Conservation (phyloP, 108 stramenopile genomes). For the Nitzschia sp. region DNA sequence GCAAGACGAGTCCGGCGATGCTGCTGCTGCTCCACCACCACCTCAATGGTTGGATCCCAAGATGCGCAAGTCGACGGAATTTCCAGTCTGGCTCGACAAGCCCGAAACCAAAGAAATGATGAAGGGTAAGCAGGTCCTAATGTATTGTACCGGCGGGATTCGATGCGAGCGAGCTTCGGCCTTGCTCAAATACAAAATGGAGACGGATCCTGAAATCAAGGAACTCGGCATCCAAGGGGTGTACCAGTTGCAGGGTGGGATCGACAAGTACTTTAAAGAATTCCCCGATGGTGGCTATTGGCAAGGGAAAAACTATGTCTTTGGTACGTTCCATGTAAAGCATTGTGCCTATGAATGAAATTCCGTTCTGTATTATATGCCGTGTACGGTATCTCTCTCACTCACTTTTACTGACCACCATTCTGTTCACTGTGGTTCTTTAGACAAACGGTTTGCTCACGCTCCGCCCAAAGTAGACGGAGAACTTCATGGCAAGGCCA, state of each 20-base stretch:
- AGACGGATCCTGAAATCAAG: slow-evolving; percentile 59
- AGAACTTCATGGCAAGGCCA: slow-evolving; percentile 37
- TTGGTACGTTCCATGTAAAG: too few species aligned
- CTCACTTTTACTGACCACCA: too few species aligned
- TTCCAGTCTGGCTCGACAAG: slow-evolving; percentile 79
- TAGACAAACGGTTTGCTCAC: slow-evolving; percentile 91
- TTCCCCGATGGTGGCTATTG: slow-evolving; percentile 81
- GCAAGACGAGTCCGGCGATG: neutral
- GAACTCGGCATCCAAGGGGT: slow-evolving; percentile 76
- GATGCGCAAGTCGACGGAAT: slow-evolving; percentile 90
- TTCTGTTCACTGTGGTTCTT: too few species aligned
- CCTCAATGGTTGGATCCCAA: slow-evolving; percentile 79
- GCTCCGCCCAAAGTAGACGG: slow-evolving; percentile 66
- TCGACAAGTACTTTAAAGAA: slow-evolving; percentile 83
- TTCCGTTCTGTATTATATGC: too few species aligned
- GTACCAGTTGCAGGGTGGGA: slow-evolving; percentile 89
- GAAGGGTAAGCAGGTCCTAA: slow-evolving; percentile 83
- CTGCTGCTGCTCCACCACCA: too few species aligned
- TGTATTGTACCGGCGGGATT: slow-evolving; percentile 89
- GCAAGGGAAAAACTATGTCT: slow-evolving; percentile 82
- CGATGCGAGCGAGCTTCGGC: slow-evolving; percentile 90
- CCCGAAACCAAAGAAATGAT: slow-evolving; percentile 76
- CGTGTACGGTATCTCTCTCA: too few species aligned
- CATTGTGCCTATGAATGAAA: too few species aligned
- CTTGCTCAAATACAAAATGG: slow-evolving; percentile 81